Evolutionary conservation across 2,329 filamentous ascomycete species (phyloP), one percentile per base, ranked within the genome.

Genomic region (Dactylellina leptospora): DNA sequence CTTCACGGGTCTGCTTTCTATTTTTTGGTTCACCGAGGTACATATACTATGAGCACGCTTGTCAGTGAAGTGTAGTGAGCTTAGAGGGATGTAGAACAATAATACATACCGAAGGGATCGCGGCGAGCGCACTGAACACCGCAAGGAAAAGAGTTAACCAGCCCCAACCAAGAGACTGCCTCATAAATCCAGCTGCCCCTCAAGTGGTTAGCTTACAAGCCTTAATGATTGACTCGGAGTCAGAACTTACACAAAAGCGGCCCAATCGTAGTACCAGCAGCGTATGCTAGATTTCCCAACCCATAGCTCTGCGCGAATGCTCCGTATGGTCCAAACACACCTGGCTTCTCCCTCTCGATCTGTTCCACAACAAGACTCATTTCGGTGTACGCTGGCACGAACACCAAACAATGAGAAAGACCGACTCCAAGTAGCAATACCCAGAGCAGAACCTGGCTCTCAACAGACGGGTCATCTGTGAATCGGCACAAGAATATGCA

Each of bases 271-370:
- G 69, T 66, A 10, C 69, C 69, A 18, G 61, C 69, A 38, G 69
- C 60, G 42, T 73, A 73, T 4, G 69, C 69, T 42, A 73, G 42
- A 44, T 68, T 73, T 2, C 69, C 55, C 50, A 68, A 50, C 18
- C 69, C 69, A 28, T 73, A 73, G 30, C 61, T 68, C 56, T 73
- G 69, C 30, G 69, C 69, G 16, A 68, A 73, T n/a, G 69, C 69
- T 13, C 69, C 69, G 27, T 73, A 68, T 6, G 60, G 60, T 8
- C 69, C 69, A 54, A 73, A 73, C 22, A 66, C 61, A 40, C 69
- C 69, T 0, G 69, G 69, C 44, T 62, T 61, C 48, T 73, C 69
- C 44, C 51, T 50, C 33, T 73, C 69, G 20, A 73, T 73, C 25
- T 73, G 55, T 25, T 66, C 69, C 3, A 73, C 69, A 36, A 68